Conservation (phyloP, 1,284 basidiomycete genomes). For the Ganoderma lingzhi region DNA sequence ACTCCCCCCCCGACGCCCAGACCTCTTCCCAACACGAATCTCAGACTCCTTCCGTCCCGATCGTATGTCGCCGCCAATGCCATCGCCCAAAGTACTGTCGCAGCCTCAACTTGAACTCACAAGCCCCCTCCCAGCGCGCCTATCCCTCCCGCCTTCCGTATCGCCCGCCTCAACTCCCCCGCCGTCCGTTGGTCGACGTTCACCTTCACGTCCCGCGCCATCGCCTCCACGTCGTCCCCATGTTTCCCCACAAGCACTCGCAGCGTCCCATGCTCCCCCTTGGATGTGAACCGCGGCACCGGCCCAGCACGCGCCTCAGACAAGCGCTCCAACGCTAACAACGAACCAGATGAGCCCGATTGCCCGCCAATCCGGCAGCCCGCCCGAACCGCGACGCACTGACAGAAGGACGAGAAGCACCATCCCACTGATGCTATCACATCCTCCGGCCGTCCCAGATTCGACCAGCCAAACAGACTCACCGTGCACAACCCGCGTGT, state of each 20-base stretch:
- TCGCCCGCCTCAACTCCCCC: slow-evolving; percentile 78
- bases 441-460: slow-evolving; percentile 25
- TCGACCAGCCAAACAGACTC: slow-evolving; percentile 32
- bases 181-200: slow-evolving; percentile 90
- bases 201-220: slow-evolving; percentile 83
- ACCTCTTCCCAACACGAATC: slow-evolving; percentile 7
- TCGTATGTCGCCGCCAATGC: slow-evolving; percentile 18
- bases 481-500: slow-evolving; percentile 45
- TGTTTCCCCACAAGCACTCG: slow-evolving; percentile 74
- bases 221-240: slow-evolving; percentile 76
- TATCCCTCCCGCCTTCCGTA: slow-evolving; percentile 59
- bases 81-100: background rate
- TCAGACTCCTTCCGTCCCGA: slow-evolving; percentile 21
- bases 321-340: slow-evolving; percentile 55
- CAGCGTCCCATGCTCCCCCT: slow-evolving; percentile 78
- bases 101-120: slow-evolving; percentile 1
- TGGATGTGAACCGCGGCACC: slow-evolving; percentile 71
- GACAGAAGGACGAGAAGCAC: slow-evolving; percentile 29
- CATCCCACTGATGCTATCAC: slow-evolving; percentile 26
- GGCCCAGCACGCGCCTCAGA: slow-evolving; percentile 49
- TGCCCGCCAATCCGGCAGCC: slow-evolving; percentile 23
- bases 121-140: slow-evolving; percentile 34
- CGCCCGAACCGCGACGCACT: slow-evolving; percentile 13
- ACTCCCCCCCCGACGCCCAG: slow-evolving; percentile 24
- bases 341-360: slow-evolving; percentile 26